Base-by-base conservation (phyloP, 352 stramenopile species). In the Phytophthora meadii region DNA sequence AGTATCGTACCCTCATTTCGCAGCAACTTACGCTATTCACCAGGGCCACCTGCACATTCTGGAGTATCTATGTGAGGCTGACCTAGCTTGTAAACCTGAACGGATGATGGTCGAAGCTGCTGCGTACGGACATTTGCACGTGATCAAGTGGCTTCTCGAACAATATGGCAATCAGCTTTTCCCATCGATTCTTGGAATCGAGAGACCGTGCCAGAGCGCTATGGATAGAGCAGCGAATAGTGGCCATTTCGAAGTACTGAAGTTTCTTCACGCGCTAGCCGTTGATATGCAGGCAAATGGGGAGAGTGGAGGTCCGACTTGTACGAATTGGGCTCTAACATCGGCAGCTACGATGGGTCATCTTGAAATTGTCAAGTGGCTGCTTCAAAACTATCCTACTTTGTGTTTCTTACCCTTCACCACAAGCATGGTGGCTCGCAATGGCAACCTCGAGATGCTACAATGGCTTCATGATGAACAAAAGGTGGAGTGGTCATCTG, bases 141-240 rank as follows among this genome's bases (percentile, higher is more conserved):
- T 19, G 19, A 19, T 19, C 19, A 45, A 62, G 24, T 68, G 45
- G 51, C 22, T 68, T 8, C 28, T 61, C 5, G 25, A 55, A 22
- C 28, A 47, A 12, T 62, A 53, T 39, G 51, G 14, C 27, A 24
- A 50, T 28, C 11, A 14, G 44, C 49, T 67, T 39, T 66, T 67
- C 12, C 59, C 59, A 3, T 28, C 22, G 6, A 7, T 50, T 40
- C 24, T 62, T 11, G 34, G 28, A 46, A 15, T 37, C 12, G 46
- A 15, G 14, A n/a, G 6, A 10, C 40, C 45, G 8, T 52, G 17
- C 11, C 25, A 40, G n/a, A 61, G n/a, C 52, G 36, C 51, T 4
- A 68, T 68, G 60, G 60, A 57, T 25, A 46, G 44, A 61, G 60
- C 60, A 28, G 50, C 60, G 27, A 51, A 6, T 10, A 61, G 55